Evolutionary conservation across 306 rosid genomes (phyloP).

Genomic region (Sicyos edulis): DNA sequence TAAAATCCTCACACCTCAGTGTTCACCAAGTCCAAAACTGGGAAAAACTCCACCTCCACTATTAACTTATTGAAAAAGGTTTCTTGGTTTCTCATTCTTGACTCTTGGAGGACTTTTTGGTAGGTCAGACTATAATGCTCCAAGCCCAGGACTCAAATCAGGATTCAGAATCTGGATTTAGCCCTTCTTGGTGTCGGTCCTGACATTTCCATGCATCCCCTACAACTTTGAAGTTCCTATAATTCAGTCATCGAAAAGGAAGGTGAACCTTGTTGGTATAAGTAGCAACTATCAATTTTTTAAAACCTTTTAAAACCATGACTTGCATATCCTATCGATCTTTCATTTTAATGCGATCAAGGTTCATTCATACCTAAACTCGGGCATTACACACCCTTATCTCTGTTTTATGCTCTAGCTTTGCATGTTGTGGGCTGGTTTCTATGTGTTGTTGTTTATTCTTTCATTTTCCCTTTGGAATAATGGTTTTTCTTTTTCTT

Average conservation of each 20-base stretch:
- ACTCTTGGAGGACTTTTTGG: neutral
- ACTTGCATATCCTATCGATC: no score
- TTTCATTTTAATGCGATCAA: no score
- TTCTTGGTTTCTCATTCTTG: neutral
- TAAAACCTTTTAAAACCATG: no score
- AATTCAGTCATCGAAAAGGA: no score
- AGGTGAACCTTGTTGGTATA: no score
- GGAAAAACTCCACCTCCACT: neutral
- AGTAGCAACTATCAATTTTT: no score
- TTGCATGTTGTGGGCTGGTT: neutral
- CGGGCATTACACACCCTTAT: neutral
- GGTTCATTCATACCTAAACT: no score
- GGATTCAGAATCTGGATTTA: no score
- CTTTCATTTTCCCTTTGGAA: neutral
- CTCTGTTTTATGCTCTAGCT: neutral
- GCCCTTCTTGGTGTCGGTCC: no score
- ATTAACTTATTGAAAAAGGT: neutral
- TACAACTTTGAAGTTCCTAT: no score
- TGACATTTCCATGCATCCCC: no score
- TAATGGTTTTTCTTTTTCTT: neutral
- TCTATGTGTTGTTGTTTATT: neutral
- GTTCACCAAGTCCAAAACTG: neutral
- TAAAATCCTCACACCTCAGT: neutral
- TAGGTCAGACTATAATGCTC: neutral
- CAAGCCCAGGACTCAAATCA: no score